A percentile compares a stretch with the other conserved stretches of the same genome.
Conservation (phyloP, 345 rosid species). For the Mercurialis annua region DNA sequence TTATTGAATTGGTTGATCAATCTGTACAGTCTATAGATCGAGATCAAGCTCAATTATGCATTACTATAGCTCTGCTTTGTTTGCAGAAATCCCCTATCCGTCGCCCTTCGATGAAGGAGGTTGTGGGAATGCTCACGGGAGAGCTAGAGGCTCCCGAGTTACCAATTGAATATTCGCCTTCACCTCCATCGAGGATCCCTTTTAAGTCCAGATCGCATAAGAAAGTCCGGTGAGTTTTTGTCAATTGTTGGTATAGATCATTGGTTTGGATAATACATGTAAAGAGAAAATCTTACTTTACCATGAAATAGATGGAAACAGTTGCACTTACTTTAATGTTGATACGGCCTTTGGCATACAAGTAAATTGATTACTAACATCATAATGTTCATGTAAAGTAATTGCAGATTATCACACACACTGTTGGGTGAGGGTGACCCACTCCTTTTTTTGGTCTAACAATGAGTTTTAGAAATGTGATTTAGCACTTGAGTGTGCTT, state of each 20-base stretch:
- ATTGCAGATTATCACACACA: constrained; percentile 5
- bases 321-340: constrained; percentile 16
- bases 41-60: constrained; percentile 74
- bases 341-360: constrained; percentile 13
- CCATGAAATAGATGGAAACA: constrained; percentile 20
- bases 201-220: constrained; percentile 19
- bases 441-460: constrained; percentile 8
- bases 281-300: constrained; percentile 16
- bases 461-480: constrained; percentile 6
- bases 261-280: constrained; percentile 23
- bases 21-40: constrained; percentile 47
- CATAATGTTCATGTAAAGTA: constrained; percentile 13
- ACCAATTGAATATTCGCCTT: constrained; percentile 78
- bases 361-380: constrained; percentile 8
- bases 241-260: background rate
- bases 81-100: constrained; percentile 70
- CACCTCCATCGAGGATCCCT: constrained; percentile 63
- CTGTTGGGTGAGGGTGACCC: background rate
- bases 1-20: constrained; percentile 74
- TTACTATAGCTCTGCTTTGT: constrained; percentile 76
- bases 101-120: constrained; percentile 80
- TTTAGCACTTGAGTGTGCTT: constrained; percentile 3
- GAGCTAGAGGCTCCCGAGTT: constrained; percentile 50
- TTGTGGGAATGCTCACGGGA: constrained; percentile 70
- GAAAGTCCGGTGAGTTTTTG: constrained; percentile 18